These are phyloP conservation scores for Coniella lustricola DNA, from an alignment of 2,329 filamentous ascomycete species.

Conservation along the genomic window DNA sequence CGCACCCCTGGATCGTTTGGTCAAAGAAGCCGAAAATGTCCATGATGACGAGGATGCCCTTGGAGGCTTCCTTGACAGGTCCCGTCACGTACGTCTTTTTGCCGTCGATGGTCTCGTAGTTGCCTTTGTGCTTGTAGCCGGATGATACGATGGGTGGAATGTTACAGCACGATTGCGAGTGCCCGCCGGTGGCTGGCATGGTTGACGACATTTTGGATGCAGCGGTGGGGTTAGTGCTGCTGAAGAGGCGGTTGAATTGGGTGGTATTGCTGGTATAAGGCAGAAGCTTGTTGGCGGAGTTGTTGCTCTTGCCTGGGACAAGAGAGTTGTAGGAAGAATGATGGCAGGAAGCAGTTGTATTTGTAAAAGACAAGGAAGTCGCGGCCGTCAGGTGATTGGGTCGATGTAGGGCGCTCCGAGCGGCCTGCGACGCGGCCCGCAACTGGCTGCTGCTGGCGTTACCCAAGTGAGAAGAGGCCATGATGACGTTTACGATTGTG, in stretches of 20 bases:
- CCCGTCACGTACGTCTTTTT: constrained; percentile 44
- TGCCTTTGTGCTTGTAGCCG: constrained; percentile 38
- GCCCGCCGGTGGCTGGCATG: constrained; percentile 29
- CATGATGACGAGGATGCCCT: constrained; percentile 55
- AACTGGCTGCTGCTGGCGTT: constrained; percentile 1
- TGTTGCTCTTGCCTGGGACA: neutral
- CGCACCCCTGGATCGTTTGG: constrained; percentile 63
- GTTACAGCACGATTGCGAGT: constrained; percentile 36
- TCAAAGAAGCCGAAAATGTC: constrained; percentile 67
- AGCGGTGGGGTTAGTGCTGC: constrained; percentile 8
- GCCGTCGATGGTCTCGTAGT: constrained; percentile 36
- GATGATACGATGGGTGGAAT: constrained; percentile 38
- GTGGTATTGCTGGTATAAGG: too few relatives aligned
- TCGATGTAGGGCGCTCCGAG: neutral
- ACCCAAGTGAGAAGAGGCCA: constrained; percentile 1
- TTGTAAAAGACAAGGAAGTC: neutral
- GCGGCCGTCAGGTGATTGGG: constrained; percentile 2
- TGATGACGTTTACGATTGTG: neutral
- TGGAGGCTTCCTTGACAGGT: constrained; percentile 36
- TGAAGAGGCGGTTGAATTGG: constrained; percentile 1
- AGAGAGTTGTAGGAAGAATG: constrained; percentile 4
- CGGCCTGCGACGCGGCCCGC: constrained; percentile 8
- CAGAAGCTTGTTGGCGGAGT: neutral
- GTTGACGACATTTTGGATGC: constrained; percentile 27
- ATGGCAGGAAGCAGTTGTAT: neutral